Percentiles rank a stretch among this genome's conserved stretches.
phyloP scores from a whole-genome alignment of 2,329 filamentous ascomycete species.

The Cercospora sojina region DNA sequence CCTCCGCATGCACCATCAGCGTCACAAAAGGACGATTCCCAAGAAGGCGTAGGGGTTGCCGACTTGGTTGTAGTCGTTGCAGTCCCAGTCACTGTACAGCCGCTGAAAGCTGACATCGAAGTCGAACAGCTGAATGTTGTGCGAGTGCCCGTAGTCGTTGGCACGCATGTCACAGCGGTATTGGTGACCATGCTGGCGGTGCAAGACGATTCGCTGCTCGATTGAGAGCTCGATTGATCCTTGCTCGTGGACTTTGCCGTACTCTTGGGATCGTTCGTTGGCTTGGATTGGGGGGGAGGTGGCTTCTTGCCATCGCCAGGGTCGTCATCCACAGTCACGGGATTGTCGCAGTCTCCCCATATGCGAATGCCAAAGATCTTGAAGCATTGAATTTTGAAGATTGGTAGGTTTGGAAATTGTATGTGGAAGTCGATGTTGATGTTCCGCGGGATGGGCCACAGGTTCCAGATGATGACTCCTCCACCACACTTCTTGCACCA shows the following conservation, averaged over 20 bases:
- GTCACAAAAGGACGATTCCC: background rate
- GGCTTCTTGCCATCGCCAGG: background rate
- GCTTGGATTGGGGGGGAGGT: background rate
- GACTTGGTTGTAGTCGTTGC: background rate
- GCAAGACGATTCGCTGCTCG: background rate
- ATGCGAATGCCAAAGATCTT: background rate
- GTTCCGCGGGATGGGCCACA: background rate
- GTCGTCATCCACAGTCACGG: background rate
- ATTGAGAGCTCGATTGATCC: background rate
- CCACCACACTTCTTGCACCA: background rate
- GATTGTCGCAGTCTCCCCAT: background rate
- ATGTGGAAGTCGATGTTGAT: background rate
- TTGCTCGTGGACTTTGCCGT: background rate
- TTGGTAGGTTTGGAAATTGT: background rate
- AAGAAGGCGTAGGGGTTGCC: background rate
- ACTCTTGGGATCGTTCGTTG: background rate
- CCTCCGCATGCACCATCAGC: background rate
- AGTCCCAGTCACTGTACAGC: background rate
- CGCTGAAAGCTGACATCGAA: background rate
- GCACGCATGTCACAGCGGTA: background rate
- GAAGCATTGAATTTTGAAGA: background rate
- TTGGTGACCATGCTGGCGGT: background rate
- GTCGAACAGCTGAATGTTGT: background rate
- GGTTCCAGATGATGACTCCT: background rate
- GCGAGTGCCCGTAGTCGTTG: background rate